These are phyloP conservation scores for Pythium insidiosum DNA, from an alignment of 352 stramenopile species.

Conservation along the genomic window DNA sequence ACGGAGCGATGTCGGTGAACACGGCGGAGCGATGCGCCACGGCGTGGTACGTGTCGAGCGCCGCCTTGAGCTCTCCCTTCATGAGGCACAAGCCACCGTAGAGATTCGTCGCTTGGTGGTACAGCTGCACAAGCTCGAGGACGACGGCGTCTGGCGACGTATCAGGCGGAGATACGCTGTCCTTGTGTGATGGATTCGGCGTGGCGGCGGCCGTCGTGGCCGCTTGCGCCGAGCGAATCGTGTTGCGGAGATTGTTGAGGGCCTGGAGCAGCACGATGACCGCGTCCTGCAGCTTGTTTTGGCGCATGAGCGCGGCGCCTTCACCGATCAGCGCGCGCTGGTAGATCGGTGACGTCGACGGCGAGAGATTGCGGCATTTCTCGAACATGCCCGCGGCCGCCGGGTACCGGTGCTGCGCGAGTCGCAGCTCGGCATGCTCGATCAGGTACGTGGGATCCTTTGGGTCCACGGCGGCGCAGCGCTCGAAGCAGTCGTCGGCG, in stretches of 20 bases:
- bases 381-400: slow-evolving; percentile 27
- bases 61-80: slow-evolving; percentile 36
- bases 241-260: slow-evolving; percentile 23
- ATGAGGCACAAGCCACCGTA: slow-evolving; percentile 40
- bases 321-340: slow-evolving; percentile 41
- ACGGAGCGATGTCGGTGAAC: slow-evolving; percentile 7
- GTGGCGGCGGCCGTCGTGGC: background rate
- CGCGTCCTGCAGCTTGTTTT: slow-evolving; percentile 32
- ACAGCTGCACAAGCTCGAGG: slow-evolving; percentile 24
- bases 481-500: slow-evolving; percentile 34
- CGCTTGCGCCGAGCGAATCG: slow-evolving; percentile 10
- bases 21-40: slow-evolving; percentile 13
- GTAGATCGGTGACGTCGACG: slow-evolving; percentile 18
- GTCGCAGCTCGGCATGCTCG: slow-evolving; percentile 33
- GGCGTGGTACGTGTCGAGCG: slow-evolving; percentile 38
- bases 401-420: slow-evolving; percentile 32
- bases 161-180: too few relatives aligned
- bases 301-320: slow-evolving; percentile 25
- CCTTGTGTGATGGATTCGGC: background rate
- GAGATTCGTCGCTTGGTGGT: slow-evolving; percentile 32
- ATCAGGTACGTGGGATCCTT: slow-evolving; percentile 36
- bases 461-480: slow-evolving; percentile 19
- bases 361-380: slow-evolving; percentile 20
- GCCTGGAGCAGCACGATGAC: slow-evolving; percentile 27
- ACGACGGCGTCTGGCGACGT: background rate